Evolutionary conservation across 805 yeast species (phyloP).

Genomic region (Kazachstania bromeliacearum): DNA sequence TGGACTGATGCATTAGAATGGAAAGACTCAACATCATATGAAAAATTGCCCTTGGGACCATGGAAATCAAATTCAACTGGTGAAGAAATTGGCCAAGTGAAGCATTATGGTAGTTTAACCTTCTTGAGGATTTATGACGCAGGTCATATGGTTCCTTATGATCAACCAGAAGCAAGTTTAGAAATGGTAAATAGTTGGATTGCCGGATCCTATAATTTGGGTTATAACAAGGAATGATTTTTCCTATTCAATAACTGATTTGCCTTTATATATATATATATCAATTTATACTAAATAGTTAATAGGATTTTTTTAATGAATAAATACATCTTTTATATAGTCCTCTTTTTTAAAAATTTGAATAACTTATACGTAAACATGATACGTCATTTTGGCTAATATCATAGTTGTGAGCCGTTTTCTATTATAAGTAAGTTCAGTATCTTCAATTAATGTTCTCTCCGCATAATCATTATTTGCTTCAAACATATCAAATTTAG

Average conservation of each 20-base stretch:
- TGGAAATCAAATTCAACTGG: conserved; percentile 34
- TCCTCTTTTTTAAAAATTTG: not conserved
- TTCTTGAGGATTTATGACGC: conserved; percentile 72
- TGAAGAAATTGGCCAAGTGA: conserved; percentile 58
- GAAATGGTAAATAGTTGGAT: conserved; percentile 73
- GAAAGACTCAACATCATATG: conserved; percentile 45
- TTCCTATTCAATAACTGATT: too few species aligned
- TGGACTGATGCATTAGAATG: conserved; percentile 68
- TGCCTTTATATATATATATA: not conserved
- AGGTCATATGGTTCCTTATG: conserved; percentile 90
- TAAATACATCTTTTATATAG: too few species aligned
- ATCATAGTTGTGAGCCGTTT: conserved; percentile 15
- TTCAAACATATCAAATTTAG: conserved; percentile 9
- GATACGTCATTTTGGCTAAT: conserved; percentile 13
- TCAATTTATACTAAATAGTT: not conserved
- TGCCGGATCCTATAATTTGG: conserved; percentile 33
- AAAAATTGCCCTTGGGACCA: conserved; percentile 32
- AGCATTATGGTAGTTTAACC: conserved; percentile 60
- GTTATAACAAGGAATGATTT: too few species aligned
- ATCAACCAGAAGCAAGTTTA: conserved; percentile 67
- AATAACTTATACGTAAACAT: not conserved
- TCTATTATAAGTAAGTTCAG: conserved; percentile 10
- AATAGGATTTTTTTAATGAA: not conserved
- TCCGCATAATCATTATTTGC: conserved; percentile 5
- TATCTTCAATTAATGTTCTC: conserved; percentile 7